Base-by-base conservation (phyloP, 768 basidiomycete genomes). In the Mycena maculata region DNA sequence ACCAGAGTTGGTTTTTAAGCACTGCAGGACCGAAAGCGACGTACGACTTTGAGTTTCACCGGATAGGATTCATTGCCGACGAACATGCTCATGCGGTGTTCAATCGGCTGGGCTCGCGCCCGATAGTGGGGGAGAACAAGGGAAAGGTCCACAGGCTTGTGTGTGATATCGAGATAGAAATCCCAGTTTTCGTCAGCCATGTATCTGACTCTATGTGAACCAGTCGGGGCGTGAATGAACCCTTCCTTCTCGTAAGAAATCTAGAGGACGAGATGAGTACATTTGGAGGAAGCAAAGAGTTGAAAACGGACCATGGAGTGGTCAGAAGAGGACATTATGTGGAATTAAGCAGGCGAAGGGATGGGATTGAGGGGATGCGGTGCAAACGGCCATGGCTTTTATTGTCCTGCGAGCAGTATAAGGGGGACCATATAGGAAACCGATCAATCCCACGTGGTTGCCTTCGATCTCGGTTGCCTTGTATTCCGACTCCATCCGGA, bases 101-200 rank as follows among this genome's bases (percentile, higher is more conserved):
- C 85, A 30, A 90, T 76, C 0, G 92, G 92, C 72, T 93, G 91
- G 70, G 87, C 81, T 39, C 87, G 86, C 13, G 92, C 92, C 44
- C 92, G 91, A 73, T 92, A 92, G 73, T 93, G 92, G 2, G 92
- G 92, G 49, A 94, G 81, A 25, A 87, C 85, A 52, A 94, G 85
- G 25, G 89, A 87, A 57, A 91, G 73, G 72, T 93, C 90, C 63
- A 92, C 80, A 13, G 88, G 78, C 36, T 80, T 76, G 62, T 82
- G 77, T 13, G 84, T 82, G 18, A 83, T 82, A 67, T 91, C 86
- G 69, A 91, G 80, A 53, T 83, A 74, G 72, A 88, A 90, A 73
- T 93, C 92, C 86, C 90, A 92, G 65, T 87, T 84, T 18, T 87
- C 83, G 42, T 85, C 80, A 28, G 83, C 81, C 27, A 82, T 81